Evolutionary conservation across 1,284 basidiomycete species (phyloP), one percentile per base, ranked within the genome.

Genomic region (Ganoderma meredithae): DNA sequence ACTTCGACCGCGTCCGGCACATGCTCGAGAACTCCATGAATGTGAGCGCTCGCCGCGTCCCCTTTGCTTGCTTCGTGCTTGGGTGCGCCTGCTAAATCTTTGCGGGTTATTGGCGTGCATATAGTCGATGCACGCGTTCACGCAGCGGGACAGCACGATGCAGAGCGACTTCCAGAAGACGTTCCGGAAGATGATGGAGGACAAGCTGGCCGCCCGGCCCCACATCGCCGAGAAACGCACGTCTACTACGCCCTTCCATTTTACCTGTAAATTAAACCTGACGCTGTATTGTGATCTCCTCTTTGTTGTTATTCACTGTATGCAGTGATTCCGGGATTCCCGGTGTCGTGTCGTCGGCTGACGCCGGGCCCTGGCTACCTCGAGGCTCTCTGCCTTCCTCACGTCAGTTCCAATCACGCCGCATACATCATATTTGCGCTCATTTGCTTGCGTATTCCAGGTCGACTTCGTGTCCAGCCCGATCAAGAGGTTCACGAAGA

Each of bases 331-430:
- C 89, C 89, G 3, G 81, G 83, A 61, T 90, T 90, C 72, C 79
- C 84, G 2, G 84, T 89, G 12, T 83, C 80, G 9, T 90, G 88
- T 75, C 81, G 87, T 36, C 81, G 90, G 52, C 77, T 90, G 56
- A 91, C 90, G 0, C 88, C 89, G 3, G 89, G 88, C 0, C 88
- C 88, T 31, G 88, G 89, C 1, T 91, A 89, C 75, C 81, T 91
- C 31, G 88, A 90, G 72, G 86, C 90, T 0, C 76, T 91, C 5
- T 86, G 85, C 69, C 81, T 85, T 75, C 84, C 87, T 63, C 90
- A 90, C 73, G 88, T 88, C 63, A 53, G 80, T 71, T 25, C 7
- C 10, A 40, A 39, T 3, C 7, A 58, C 33, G 6, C 13, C 33
- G 58, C 17, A 19, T 61, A n/a, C n/a, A 17, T 66, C 6, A 17